Conservation (phyloP, 192 early-diverging fungal species). For the Coemansia sp. region DNA sequence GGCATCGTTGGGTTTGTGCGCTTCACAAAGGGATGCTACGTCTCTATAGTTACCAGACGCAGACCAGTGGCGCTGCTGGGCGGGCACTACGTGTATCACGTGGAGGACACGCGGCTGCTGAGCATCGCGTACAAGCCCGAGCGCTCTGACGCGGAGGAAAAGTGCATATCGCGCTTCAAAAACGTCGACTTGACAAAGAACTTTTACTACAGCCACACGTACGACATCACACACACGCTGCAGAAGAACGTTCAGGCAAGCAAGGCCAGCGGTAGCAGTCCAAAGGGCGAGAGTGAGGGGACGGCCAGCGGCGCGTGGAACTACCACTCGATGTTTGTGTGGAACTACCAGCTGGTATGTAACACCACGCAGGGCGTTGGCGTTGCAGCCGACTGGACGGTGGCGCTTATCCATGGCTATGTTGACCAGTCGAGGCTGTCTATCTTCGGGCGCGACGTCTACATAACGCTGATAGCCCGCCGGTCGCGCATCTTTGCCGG, state of each 20-base stretch:
- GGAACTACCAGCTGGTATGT: slow-evolving; percentile 78
- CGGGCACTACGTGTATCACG: slow-evolving; percentile 94
- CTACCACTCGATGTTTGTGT: slow-evolving; percentile 91
- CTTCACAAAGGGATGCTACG: slow-evolving; percentile 92
- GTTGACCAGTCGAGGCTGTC: slow-evolving; percentile 96
- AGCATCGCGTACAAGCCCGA: slow-evolving; percentile 70
- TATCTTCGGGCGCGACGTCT: slow-evolving; percentile 88
- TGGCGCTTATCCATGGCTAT: slow-evolving; percentile 84
- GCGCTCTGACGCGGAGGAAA: slow-evolving; percentile 71
- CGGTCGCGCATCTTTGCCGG: slow-evolving; percentile 94
- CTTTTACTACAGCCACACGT: slow-evolving; percentile 97
- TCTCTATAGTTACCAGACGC: slow-evolving; percentile 79
- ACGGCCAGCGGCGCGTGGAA: slow-evolving; percentile 1
- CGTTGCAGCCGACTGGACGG: slow-evolving; percentile 42
- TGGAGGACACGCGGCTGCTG: slow-evolving; percentile 83
- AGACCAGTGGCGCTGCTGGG: slow-evolving; percentile 89
- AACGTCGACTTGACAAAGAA: slow-evolving; percentile 92
- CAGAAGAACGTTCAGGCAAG: slow-evolving; percentile 66
- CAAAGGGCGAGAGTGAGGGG: neutral
- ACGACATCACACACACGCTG: slow-evolving; percentile 89
- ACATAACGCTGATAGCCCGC: slow-evolving; percentile 90
- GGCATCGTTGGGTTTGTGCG: slow-evolving; percentile 71
- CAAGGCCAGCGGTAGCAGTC: neutral
- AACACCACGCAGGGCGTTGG: slow-evolving; percentile 40
- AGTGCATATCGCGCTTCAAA: slow-evolving; percentile 81